Conservation (phyloP, 2,329 filamentous ascomycete genomes). For the Aspergillus unguis region DNA sequence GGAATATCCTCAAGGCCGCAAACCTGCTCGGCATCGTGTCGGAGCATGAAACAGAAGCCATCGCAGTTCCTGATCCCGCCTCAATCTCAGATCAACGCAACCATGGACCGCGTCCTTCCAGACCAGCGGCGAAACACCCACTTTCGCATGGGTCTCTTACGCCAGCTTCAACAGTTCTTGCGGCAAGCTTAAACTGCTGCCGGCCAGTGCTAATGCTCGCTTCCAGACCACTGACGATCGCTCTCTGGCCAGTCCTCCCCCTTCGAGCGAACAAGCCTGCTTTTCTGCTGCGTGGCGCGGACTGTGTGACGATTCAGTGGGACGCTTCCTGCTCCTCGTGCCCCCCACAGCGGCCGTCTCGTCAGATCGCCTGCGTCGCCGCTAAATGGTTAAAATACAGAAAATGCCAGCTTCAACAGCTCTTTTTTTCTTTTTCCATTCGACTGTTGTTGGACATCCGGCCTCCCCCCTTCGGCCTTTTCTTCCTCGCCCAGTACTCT, state of each 20-base stretch:
- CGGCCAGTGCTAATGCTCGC: conserved; percentile 2
- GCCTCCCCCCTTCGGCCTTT: conserved; percentile 11
- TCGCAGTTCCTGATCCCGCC: not conserved
- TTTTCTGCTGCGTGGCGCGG: conserved; percentile 5
- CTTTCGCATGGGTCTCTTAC: conserved; percentile 14
- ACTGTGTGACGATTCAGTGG: conserved; percentile 5
- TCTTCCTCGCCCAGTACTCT: conserved; percentile 5
- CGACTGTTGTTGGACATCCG: not conserved
- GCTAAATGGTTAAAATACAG: too few relatives aligned
- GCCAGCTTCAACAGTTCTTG: conserved; percentile 7
- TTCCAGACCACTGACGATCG: conserved; percentile 6
- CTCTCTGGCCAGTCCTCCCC: not conserved
- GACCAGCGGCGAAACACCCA: conserved; percentile 20
- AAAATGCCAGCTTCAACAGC: too few relatives aligned
- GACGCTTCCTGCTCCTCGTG: not conserved
- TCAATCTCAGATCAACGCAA: not conserved
- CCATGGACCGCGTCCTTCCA: conserved; percentile 20
- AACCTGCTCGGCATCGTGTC: too few relatives aligned
- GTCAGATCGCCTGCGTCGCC: conserved; percentile 3
- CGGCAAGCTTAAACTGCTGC: conserved; percentile 17
- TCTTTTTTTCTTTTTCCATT: conserved; percentile 5
- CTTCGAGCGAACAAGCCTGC: not conserved
- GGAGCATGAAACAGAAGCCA: too few relatives aligned
- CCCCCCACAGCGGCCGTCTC: conserved; percentile 14
- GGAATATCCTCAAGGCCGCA: not conserved